Evolutionary conservation across 257 asterid genomes (phyloP).

Genomic region (Galeopsis tetrahit): DNA sequence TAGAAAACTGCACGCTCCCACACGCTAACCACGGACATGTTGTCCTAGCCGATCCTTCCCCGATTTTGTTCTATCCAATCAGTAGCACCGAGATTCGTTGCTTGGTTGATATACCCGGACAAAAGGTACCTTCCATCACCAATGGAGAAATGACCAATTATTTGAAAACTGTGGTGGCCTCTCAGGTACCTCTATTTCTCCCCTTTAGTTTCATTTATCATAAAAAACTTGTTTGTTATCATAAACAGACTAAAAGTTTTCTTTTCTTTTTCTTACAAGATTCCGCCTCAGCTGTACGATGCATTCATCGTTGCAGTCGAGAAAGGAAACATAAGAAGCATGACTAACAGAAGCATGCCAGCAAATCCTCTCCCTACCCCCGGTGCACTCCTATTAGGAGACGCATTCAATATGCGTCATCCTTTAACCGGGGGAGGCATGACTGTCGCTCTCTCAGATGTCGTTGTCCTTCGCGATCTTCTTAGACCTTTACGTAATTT

Average conservation of each 20-base stretch:
- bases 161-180: slow-evolving; percentile 46
- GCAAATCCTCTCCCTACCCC: slow-evolving; percentile 50
- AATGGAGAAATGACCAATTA: slow-evolving; percentile 54
- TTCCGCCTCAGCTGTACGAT: slow-evolving; percentile 41
- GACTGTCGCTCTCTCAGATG: slow-evolving; percentile 52
- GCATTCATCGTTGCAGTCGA: slow-evolving; percentile 39
- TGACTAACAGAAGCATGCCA: slow-evolving; percentile 56
- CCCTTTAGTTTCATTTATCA: not conserved
- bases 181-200: slow-evolving; percentile 39
- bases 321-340: slow-evolving; percentile 49
- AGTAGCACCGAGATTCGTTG: slow-evolving; percentile 55
- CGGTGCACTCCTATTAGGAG: slow-evolving; percentile 51
- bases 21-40: slow-evolving; percentile 49
- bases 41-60: slow-evolving; percentile 50
- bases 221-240: not conserved
- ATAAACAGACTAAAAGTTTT: not conserved
- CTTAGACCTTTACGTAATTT: slow-evolving; percentile 41
- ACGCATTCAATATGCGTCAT: slow-evolving; percentile 54
- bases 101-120: slow-evolving; percentile 52
- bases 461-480: slow-evolving; percentile 48
- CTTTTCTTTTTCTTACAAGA: slow-evolving; percentile 13
- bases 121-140: slow-evolving; percentile 49
- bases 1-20: slow-evolving; percentile 51
- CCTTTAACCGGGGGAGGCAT: slow-evolving; percentile 59
- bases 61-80: slow-evolving; percentile 49